phyloP scores from a whole-genome alignment of 805 yeast species.

The Wickerhamiella occidentalis region DNA sequence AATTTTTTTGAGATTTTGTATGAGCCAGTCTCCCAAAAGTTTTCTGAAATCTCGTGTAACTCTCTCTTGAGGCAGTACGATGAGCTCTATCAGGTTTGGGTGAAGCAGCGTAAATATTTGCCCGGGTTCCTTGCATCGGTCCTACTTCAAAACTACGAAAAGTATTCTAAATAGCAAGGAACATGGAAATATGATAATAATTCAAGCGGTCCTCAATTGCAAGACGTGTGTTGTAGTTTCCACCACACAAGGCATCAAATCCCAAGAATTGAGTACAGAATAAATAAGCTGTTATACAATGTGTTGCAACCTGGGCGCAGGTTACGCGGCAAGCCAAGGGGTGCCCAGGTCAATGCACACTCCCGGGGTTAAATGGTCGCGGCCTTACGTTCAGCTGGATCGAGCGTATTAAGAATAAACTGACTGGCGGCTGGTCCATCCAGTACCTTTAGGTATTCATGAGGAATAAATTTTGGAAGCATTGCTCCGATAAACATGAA shows the following conservation, averaged over 20 bases:
- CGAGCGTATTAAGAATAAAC: slow-evolving; percentile 32
- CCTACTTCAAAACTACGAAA: slow-evolving; percentile 1
- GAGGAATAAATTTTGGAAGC: slow-evolving; percentile 52
- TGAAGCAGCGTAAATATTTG: neutral
- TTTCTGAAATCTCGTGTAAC: slow-evolving; percentile 1
- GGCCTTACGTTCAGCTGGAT: slow-evolving; percentile 9
- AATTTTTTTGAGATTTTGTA: slow-evolving; percentile 6
- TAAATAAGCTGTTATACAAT: no score
- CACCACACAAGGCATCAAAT: no score
- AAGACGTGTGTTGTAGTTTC: no score
- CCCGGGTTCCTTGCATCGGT: slow-evolving; percentile 11
- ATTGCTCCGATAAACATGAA: slow-evolving; percentile 51
- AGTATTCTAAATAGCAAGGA: neutral
- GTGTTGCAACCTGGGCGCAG: no score
- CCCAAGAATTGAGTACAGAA: no score
- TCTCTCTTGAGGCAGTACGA: neutral
- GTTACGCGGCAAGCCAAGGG: no score
- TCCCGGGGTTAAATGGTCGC: neutral
- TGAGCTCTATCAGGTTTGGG: slow-evolving; percentile 9
- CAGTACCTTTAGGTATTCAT: slow-evolving; percentile 45
- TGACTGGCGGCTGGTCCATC: slow-evolving; percentile 45
- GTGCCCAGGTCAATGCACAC: neutral
- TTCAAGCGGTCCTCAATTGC: no score
- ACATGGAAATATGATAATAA: no score
- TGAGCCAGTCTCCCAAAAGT: slow-evolving; percentile 6